phyloP scores from a whole-genome alignment of 208 protist genomes.

The Trypanosoma caninum region DNA sequence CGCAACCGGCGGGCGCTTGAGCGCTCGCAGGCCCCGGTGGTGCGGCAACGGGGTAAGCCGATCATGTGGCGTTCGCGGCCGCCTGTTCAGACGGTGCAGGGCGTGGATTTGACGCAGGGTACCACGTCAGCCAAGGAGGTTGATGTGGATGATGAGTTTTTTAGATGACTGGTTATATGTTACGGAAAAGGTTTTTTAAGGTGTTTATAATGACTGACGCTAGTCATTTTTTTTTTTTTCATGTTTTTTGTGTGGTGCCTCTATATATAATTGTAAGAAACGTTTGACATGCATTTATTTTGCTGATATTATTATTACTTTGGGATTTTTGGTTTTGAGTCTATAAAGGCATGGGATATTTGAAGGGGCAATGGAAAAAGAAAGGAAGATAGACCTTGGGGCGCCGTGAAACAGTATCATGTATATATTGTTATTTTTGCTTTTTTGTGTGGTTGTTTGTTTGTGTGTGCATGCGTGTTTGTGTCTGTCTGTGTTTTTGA shows the following conservation, averaged over 20 bases:
- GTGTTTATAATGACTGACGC: not conserved
- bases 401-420: too few species aligned
- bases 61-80: constrained; percentile 81
- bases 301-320: too few species aligned
- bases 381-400: too few species aligned
- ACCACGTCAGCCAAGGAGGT: constrained; percentile 24
- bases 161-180: constrained; percentile 6
- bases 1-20: constrained; percentile 62
- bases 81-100: constrained; percentile 26
- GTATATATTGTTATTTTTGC: too few species aligned
- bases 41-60: constrained; percentile 67
- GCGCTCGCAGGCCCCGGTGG: constrained; percentile 79
- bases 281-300: too few species aligned
- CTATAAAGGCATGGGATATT: too few species aligned
- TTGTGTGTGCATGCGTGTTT: too few species aligned
- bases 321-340: too few species aligned
- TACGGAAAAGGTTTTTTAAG: not conserved
- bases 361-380: too few species aligned
- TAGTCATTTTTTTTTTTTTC: constrained; percentile 4
- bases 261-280: too few species aligned
- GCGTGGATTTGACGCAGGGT: constrained; percentile 32
- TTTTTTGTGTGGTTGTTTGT: too few species aligned
- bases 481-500: too few species aligned
- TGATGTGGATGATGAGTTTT: constrained; percentile 33
- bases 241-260: not conserved